Evolutionary conservation across 2,329 filamentous ascomycete species (phyloP).

Genomic region (Phaeophleospora eucalypticola): DNA sequence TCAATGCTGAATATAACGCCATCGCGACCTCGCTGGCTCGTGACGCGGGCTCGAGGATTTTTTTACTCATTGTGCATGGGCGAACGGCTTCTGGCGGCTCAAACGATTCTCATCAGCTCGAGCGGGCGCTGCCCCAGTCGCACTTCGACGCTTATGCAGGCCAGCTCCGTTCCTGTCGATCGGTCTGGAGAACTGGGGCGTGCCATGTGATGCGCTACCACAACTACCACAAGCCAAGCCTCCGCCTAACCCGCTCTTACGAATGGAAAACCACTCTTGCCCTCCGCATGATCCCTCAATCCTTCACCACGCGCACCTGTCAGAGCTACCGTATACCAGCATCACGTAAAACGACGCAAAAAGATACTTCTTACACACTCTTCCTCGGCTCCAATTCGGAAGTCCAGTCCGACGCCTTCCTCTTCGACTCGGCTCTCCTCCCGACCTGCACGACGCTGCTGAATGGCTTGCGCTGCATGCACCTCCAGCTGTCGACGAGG

Average conservation of each 20-base stretch:
- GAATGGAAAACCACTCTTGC: neutral
- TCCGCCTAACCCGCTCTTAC: too few relatives aligned
- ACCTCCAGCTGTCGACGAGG: neutral
- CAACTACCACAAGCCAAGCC: neutral
- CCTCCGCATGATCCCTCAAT: too few relatives aligned
- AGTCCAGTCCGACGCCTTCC: too few relatives aligned
- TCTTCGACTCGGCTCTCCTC: too few relatives aligned
- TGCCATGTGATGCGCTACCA: neutral
- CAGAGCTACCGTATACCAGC: too few relatives aligned
- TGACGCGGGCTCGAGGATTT: too few relatives aligned
- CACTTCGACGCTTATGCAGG: too few relatives aligned
- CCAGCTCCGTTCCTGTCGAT: neutral
- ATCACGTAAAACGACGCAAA: too few relatives aligned
- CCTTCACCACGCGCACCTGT: too few relatives aligned
- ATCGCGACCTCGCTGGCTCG: neutral
- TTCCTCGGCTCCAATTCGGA: too few relatives aligned
- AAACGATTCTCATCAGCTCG: neutral
- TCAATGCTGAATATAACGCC: neutral
- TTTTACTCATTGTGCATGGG: too few relatives aligned
- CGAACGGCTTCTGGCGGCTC: neutral
- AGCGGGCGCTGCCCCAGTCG: neutral
- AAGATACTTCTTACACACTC: too few relatives aligned
- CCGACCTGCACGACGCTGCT: neutral
- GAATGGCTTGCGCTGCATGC: neutral
- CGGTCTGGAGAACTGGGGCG: neutral